Conservation (phyloP, 2,329 filamentous ascomycete genomes). For the Penicillium sp. region DNA sequence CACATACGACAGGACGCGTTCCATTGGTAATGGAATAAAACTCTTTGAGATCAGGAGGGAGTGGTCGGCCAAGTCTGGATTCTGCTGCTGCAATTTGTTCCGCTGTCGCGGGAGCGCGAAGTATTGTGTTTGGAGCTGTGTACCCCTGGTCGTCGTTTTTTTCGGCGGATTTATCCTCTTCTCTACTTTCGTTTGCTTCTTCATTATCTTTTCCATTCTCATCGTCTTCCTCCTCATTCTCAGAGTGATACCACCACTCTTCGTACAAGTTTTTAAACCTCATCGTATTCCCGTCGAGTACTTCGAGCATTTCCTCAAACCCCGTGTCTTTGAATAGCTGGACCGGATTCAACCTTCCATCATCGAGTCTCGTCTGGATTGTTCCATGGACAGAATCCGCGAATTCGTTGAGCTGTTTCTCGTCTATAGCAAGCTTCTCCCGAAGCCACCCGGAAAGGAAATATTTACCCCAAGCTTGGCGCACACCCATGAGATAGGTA, state of each 20-base stretch:
- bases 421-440: not conserved
- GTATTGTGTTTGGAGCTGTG: not conserved
- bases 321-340: not conserved
- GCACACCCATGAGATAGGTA: not conserved
- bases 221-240: not conserved
- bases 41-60: slow-evolving; percentile 8
- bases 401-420: slow-evolving; percentile 1
- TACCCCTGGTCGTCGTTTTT: no score
- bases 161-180: no score
- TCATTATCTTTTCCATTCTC: no score
- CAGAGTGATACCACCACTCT: not conserved
- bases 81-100: not conserved
- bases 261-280: not conserved
- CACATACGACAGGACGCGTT: not conserved
- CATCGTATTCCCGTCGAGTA: slow-evolving; percentile 1
- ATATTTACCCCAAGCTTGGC: slow-evolving; percentile 6
- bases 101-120: slow-evolving; percentile 2
- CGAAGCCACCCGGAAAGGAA: slow-evolving; percentile 9
- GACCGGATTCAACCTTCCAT: not conserved
- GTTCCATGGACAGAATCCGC: not conserved
- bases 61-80: not conserved
- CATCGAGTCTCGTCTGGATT: slow-evolving; percentile 7
- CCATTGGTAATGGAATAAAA: slow-evolving; percentile 9
- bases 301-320: slow-evolving; percentile 6
- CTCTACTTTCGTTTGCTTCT: no score